Evolutionary conservation across 1,139 yeast species (phyloP).

Genomic region (Yamadazyma friedrichii): DNA sequence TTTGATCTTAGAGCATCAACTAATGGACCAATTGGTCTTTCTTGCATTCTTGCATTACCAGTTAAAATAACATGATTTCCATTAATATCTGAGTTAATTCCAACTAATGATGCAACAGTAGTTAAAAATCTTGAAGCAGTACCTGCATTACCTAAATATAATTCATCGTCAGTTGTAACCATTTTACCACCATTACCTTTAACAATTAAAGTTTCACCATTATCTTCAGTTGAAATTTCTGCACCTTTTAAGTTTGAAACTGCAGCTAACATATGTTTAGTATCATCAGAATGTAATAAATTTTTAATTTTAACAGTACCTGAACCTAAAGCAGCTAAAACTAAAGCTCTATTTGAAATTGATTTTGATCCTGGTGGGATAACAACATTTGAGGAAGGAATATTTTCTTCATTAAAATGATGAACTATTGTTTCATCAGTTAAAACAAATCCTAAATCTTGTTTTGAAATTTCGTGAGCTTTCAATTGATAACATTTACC

Average conservation of each 20-base stretch:
- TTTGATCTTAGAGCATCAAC: slow-evolving; percentile 85
- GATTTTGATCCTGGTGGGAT: slow-evolving; percentile 97
- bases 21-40: slow-evolving; percentile 94
- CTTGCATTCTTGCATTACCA: slow-evolving; percentile 97
- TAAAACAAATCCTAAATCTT: slow-evolving; percentile 74
- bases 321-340: slow-evolving; percentile 85
- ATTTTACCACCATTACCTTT: slow-evolving; percentile 84
- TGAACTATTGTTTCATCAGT: slow-evolving; percentile 79
- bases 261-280: slow-evolving; percentile 92
- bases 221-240: slow-evolving; percentile 72
- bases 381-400: slow-evolving; percentile 50
- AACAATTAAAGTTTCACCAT: slow-evolving; percentile 84
- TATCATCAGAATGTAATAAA: slow-evolving; percentile 91
- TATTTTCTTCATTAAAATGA: slow-evolving; percentile 41
- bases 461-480: slow-evolving; percentile 82
- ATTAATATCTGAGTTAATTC: slow-evolving; percentile 31
- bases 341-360: slow-evolving; percentile 90
- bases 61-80: slow-evolving; percentile 60
- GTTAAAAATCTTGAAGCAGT: slow-evolving; percentile 96
- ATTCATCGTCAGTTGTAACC: slow-evolving; percentile 55
- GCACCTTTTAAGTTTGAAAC: slow-evolving; percentile 81
- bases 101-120: slow-evolving; percentile 82
- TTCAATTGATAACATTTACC: slow-evolving; percentile 87
- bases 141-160: slow-evolving; percentile 96
- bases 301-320: slow-evolving; percentile 85